A percentile compares a stretch with the other conserved stretches of the same genome.
Conservation (phyloP, 768 basidiomycete species). For the Collybia mongolica region DNA sequence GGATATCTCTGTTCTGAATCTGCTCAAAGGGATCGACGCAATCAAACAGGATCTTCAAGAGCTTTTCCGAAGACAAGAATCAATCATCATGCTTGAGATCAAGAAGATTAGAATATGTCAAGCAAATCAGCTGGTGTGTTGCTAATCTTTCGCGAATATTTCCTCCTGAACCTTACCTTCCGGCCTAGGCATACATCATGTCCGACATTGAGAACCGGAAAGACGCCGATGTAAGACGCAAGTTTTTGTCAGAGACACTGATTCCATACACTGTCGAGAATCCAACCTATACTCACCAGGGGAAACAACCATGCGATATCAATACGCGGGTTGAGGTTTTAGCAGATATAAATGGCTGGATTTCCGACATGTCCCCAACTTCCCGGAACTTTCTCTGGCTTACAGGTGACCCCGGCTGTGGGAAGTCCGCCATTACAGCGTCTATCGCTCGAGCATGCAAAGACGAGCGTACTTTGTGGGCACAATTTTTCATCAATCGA, state of each 20-base stretch:
- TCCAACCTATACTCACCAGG: conserved; percentile 11
- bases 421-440: conserved; percentile 15
- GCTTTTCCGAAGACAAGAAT: not conserved
- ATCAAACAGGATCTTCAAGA: not conserved
- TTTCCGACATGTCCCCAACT: not conserved
- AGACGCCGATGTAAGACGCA: conserved; percentile 4
- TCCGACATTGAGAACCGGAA: not conserved
- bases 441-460: conserved; percentile 11
- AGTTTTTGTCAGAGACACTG: conserved; percentile 5
- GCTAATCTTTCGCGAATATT: not conserved
- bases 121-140: no score
- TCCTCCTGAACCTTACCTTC: not conserved
- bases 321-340: conserved; percentile 1
- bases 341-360: not conserved
- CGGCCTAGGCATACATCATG: not conserved
- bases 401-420: conserved; percentile 14
- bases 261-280: conserved; percentile 5
- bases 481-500: conserved; percentile 15
- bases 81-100: no score
- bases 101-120: not conserved
- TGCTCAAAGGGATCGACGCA: conserved; percentile 3
- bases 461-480: conserved; percentile 9
- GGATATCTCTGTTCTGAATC: conserved; percentile 1
- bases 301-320: conserved; percentile 12
- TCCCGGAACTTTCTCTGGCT: conserved; percentile 15